Base-by-base conservation (phyloP, 2,329 filamentous ascomycete species). In the Rhinocladiella mackenziei region DNA sequence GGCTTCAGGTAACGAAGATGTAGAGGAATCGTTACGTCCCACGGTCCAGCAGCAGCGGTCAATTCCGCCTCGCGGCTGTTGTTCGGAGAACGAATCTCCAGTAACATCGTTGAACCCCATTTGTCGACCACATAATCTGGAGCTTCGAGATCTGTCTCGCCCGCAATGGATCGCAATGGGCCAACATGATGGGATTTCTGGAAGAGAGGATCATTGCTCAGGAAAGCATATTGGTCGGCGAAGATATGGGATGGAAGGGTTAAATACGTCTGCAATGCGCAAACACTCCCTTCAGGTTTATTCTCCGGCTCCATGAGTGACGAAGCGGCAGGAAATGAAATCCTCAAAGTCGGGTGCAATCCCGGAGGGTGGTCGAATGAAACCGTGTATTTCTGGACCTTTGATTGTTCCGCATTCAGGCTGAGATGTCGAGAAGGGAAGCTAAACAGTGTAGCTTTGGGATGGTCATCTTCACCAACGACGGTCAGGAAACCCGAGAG, bases 61-160 rank as follows among this genome's bases (percentile, higher is more conserved):
- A 29, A 26, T 17, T 13, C 30, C 18, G 2, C n/a, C 14, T 35
- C 25, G 8, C 38, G 6, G 15, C 62, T 56, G 5, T 55, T 45
- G 4, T 55, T 10, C 0, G 83, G 78, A 1, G 74, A 71, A 0
- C 78, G 76, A 28, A 97, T 74, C 60, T 92, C 82, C 14, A 96
- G 66, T 3, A 96, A 73, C 11, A 88, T 73, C 11, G 76, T 80
- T 0, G 84, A 89, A 4, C 91, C 91, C 91, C 91, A 96, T 22
- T 73, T 65, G 5, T 75, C 61, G 20, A 88, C 75, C 1, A 82
- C 79, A 71, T 94, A 97, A 57, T 84, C 83, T 1, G 91, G 91
- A 0, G 88, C 89, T 68, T 97, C 91, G 40, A 97, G 81, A 56
- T 97, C 89, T 5, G 89, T 85, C 14, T 87, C 86, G 9, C 85